Base-by-base conservation (phyloP, 495 filamentous ascomycete species). In the Trichoderma reesei region DNA sequence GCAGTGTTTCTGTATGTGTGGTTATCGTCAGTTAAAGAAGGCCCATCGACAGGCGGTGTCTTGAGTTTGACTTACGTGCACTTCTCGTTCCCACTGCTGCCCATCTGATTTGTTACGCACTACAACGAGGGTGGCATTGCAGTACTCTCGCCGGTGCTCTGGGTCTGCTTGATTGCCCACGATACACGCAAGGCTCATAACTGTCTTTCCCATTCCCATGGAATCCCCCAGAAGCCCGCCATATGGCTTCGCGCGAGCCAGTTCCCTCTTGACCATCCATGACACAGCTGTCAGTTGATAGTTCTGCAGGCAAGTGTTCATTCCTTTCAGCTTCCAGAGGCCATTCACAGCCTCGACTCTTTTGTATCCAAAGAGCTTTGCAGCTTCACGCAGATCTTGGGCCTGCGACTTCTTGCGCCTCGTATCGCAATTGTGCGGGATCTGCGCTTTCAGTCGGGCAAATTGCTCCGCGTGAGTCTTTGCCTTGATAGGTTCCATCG, bases 121-220 rank as follows among this genome's bases (percentile, higher is more conserved):
- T 54, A 88, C 74, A 39, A 85, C 78, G 36, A 85, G 74, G 0
- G 75, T 79, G 1, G 67, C 66, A 26, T 68, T 67, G 16, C 51
- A 18, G 4, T 42, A 63, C 1, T 60, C 62, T 14, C 64, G 14
- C 9, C 61, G 3, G 37, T 74, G 70, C 8, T 66, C 54, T n/a
- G 61, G 44, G 5, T 33, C 18, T 2, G 73, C 68, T 26, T 69
- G 72, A 66, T 82, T 73, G 66, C 79, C 73, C 7, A 83, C 68
- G 36, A 85, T 85, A 63, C 79, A 79, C 1, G 79, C 80, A 14
- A 86, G 67, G 0, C 75, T 72, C 67, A 78, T 69, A 0, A 86
- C 62, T 0, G 83, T 86, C 65, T 86, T 90, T 0, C 88, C 88
- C 1, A 88, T 70, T 0, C 87, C 86, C 86, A 89, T 88, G 18